Base-by-base conservation (phyloP, 2,329 filamentous ascomycete genomes). In the Penicillium sp. region DNA sequence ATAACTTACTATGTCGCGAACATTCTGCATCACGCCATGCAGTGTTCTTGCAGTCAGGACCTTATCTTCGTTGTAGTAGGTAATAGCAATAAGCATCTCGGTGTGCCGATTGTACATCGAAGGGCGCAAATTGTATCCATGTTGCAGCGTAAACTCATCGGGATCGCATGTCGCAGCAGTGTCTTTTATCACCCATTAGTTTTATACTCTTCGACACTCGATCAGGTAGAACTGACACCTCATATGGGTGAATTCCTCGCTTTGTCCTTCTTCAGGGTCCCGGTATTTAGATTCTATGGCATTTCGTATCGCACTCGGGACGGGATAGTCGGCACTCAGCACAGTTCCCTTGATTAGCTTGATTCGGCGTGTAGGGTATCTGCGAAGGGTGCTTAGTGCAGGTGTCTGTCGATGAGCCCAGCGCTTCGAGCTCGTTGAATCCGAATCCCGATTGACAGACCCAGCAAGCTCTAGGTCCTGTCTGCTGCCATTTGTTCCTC, bases 31-130 rank as follows among this genome's bases (percentile, higher is more conserved):
- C 55, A 96, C 92, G 81, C 93, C 92, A 78, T 97, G 93, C 58
- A 97, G 83, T 1, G 93, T 97, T 79, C 93, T 87, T 56, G 93
- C 85, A 35, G 94, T 90, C 65, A 97, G 83, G 33, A 91, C 87
- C 83, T 97, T 97, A 82, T 97, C 93, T 84, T 97, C 93, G 81
- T 97, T 97, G 84, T 97, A 97, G 83, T 97, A 97, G 64, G 93
- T 97, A 71, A 97, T 92, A 72, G 93, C 93, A 77, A 97, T 97
- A 66, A 97, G 85, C 69, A 97, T 83, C 82, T 97, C 93, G 3
- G 93, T 97, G 78, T 97, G 93, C 70, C 93, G 86, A 84, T 97
- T 97, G 82, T 97, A 97, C 93, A 97, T 97, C 69, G 92, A 89
- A 55, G 93, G 92, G 51, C 93, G 91, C 76, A 97, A 85, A 83